Conservation (phyloP, 73 alveolate species). For the Breviolum minutum region DNA sequence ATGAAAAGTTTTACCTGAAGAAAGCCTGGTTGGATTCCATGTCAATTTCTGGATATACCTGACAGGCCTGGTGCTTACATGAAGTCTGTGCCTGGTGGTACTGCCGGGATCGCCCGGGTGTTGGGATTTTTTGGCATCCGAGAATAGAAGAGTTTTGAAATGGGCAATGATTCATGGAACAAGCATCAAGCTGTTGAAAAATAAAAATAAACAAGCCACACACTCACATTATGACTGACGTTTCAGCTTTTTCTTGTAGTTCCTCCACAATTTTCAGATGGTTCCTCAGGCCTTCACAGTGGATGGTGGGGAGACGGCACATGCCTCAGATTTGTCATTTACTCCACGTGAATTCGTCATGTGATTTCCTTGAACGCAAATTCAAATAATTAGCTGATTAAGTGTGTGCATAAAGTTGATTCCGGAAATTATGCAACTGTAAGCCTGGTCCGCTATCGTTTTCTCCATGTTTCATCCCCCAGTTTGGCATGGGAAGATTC, state of each 20-base stretch:
- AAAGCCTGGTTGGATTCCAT: not conserved
- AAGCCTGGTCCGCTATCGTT: too few relatives aligned
- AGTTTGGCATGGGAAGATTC: not conserved
- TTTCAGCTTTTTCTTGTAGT: not conserved
- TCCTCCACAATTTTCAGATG: not conserved
- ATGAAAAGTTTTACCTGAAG: too few relatives aligned
- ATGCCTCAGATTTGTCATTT: not conserved
- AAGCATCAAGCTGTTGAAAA: too few relatives aligned
- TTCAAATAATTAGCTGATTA: too few relatives aligned
- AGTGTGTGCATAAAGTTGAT: not conserved
- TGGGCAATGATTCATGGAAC: too few relatives aligned
- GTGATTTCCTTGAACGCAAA: too few relatives aligned
- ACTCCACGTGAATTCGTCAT: not conserved
- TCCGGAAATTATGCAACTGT: not conserved
- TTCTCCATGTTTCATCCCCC: not conserved
- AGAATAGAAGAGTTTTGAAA: too few relatives aligned
- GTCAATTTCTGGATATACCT: not conserved
- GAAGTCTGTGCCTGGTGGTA: slow-evolving; percentile 87
- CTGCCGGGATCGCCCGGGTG: not conserved
- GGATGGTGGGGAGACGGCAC: slow-evolving; percentile 78
- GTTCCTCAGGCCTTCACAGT: slow-evolving; percentile 35
- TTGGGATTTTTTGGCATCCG: not conserved
- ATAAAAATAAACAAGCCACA: too few relatives aligned
- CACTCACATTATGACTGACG: too few relatives aligned
- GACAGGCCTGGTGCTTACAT: slow-evolving; percentile 79